These are phyloP conservation scores for Pisolithus orientalis DNA, from an alignment of 768 basidiomycete genomes.

Conservation along the genomic window DNA sequence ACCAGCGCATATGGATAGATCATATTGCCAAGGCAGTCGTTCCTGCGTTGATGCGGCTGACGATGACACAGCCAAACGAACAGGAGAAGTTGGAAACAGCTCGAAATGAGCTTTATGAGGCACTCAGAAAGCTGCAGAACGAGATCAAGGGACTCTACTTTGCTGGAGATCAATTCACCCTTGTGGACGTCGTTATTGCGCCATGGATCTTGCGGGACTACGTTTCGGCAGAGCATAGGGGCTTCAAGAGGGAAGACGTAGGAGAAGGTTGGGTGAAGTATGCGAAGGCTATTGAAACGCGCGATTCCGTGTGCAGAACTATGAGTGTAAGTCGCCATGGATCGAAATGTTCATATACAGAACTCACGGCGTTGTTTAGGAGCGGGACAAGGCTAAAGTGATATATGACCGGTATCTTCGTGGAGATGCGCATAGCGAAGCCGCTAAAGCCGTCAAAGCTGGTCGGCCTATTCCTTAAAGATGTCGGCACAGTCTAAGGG, in stretches of 20 bases:
- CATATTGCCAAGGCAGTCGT: conserved; percentile 47
- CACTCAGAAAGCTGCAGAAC: conserved; percentile 30
- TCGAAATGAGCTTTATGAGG: conserved; percentile 32
- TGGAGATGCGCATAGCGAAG: conserved; percentile 50
- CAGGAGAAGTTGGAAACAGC: conserved; percentile 30
- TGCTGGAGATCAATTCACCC: conserved; percentile 44
- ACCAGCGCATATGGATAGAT: conserved; percentile 53
- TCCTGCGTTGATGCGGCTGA: conserved; percentile 45
- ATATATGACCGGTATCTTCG: conserved; percentile 52
- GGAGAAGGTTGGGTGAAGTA: conserved; percentile 42
- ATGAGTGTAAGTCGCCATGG: conserved; percentile 26
- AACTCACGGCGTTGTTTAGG: conserved; percentile 14
- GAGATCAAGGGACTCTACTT: conserved; percentile 49
- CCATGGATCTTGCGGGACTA: conserved; percentile 51
- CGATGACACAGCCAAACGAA: conserved; percentile 29
- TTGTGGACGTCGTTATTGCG: conserved; percentile 49
- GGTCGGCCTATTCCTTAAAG: conserved; percentile 34
- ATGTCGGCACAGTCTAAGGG: neutral
- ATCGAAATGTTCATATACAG: neutral
- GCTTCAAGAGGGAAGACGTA: conserved; percentile 37
- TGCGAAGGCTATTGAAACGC: conserved; percentile 32
- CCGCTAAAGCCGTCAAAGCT: conserved; percentile 44
- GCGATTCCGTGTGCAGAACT: conserved; percentile 46
- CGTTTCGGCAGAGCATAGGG: conserved; percentile 43
- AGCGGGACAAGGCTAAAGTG: conserved; percentile 36